phyloP scores from a whole-genome alignment of 148 eudicot genomes.

The Dianthus caryophyllus region DNA sequence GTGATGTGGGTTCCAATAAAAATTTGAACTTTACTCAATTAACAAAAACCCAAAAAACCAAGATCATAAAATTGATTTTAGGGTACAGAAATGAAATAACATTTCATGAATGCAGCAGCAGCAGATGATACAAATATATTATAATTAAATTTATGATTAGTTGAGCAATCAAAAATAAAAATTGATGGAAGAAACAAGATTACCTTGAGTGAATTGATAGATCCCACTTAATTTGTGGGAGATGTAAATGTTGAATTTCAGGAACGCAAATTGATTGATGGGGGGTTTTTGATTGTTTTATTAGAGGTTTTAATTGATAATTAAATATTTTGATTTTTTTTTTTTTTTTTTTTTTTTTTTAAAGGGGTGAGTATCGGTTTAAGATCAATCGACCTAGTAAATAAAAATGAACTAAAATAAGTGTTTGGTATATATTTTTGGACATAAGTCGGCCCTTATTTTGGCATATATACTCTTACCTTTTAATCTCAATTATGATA shows the following conservation, averaged over 20 bases:
- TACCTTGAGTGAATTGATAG: constrained; percentile 8
- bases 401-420: no score
- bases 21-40: constrained; percentile 6
- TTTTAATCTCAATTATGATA: no score
- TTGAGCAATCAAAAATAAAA: background rate
- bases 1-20: constrained; percentile 11
- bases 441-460: no score
- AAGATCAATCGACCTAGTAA: no score
- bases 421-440: no score
- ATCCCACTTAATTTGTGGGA: background rate
- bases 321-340: no score
- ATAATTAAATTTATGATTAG: background rate
- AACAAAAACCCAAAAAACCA: constrained; percentile 1
- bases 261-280: constrained; percentile 6
- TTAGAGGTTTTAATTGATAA: background rate
- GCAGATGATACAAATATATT: background rate
- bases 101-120: background rate
- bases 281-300: constrained; percentile 3
- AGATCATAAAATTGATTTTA: background rate
- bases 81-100: background rate
- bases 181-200: background rate
- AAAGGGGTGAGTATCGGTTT: no score
- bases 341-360: no score
- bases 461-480: no score
- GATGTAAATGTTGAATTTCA: background rate